phyloP scores from a whole-genome alignment of 2,329 filamentous ascomycete species.

The Xylariaceae sp. region DNA sequence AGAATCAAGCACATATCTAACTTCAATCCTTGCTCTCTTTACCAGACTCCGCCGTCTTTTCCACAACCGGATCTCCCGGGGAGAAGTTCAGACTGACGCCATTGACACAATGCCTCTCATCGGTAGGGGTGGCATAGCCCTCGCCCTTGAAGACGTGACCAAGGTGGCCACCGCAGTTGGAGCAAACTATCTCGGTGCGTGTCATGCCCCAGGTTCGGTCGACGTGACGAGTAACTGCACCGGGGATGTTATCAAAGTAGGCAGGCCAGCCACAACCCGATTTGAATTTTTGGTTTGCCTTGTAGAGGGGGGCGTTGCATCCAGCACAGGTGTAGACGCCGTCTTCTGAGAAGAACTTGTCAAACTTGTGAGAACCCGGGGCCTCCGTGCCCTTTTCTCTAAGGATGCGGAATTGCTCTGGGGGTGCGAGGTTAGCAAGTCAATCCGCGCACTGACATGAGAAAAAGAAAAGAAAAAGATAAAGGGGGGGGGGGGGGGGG shows the following conservation, averaged over 20 bases:
- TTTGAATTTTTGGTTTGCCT: conserved; percentile 89
- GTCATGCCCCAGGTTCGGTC: conserved; percentile 75
- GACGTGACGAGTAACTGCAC: conserved; percentile 75
- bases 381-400: conserved; percentile 88
- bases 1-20: not conserved
- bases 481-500: too few species aligned
- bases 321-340: conserved; percentile 86
- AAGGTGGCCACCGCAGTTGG: conserved; percentile 87
- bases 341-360: conserved; percentile 71
- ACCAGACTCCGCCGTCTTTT: conserved; percentile 35
- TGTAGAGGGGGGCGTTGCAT: conserved; percentile 85
- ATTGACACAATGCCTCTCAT: conserved; percentile 97
- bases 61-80: conserved; percentile 53
- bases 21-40: conserved; percentile 36
- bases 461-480: too few species aligned
- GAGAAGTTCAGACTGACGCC: conserved; percentile 83
- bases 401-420: conserved; percentile 93
- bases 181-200: conserved; percentile 88
- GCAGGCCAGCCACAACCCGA: conserved; percentile 97
- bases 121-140: conserved; percentile 75
- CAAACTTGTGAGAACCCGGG: conserved; percentile 72
- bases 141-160: conserved; percentile 92
- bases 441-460: not conserved
- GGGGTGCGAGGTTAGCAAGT: conserved; percentile 6
- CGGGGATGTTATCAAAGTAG: conserved; percentile 92